Percentiles rank a stretch among this genome's conserved stretches.
Evolutionary conservation across 2,329 filamentous ascomycete species (phyloP).

Genomic region (Cercospora zeina): DNA sequence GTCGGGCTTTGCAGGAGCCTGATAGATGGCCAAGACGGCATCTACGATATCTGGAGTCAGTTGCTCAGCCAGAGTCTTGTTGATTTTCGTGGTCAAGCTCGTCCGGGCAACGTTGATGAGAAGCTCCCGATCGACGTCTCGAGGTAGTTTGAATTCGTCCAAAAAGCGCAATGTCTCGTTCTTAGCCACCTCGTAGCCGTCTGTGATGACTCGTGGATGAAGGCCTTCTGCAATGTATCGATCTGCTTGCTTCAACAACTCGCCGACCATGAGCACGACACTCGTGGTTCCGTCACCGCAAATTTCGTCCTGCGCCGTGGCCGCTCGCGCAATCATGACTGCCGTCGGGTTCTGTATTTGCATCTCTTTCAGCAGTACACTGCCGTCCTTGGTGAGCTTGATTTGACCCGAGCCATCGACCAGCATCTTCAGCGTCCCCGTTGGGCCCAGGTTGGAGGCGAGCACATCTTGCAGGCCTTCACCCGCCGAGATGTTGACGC

Average conservation of each 20-base stretch:
- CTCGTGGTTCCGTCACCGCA: slow-evolving; percentile 97
- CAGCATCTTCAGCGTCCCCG: slow-evolving; percentile 93
- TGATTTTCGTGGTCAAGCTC: slow-evolving; percentile 92
- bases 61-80: slow-evolving; percentile 81
- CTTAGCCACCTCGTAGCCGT: slow-evolving; percentile 97
- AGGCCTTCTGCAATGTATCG: slow-evolving; percentile 95
- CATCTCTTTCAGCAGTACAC: slow-evolving; percentile 73
- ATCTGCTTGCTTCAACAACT: slow-evolving; percentile 96
- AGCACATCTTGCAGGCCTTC: slow-evolving; percentile 77
- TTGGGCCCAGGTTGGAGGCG: slow-evolving; percentile 91
- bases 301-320: slow-evolving; percentile 97
- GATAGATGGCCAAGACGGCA: slow-evolving; percentile 90
- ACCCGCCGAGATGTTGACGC: slow-evolving; percentile 94
- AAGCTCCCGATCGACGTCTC: slow-evolving; percentile 88
- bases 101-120: slow-evolving; percentile 90
- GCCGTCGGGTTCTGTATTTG: slow-evolving; percentile 99
- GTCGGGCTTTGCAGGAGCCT: slow-evolving; percentile 86
- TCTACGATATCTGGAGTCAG: slow-evolving; percentile 95
- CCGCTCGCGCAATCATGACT: slow-evolving; percentile 76
- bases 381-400: slow-evolving; percentile 98
- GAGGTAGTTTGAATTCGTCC: slow-evolving; percentile 85
- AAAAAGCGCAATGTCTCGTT: slow-evolving; percentile 91
- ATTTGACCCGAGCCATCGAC: slow-evolving; percentile 71
- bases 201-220: slow-evolving; percentile 93
- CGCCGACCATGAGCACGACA: slow-evolving; percentile 90